A percentile compares a stretch with the other conserved stretches of the same genome.
phyloP scores from a whole-genome alignment of 2,329 filamentous ascomycete genomes.

The Colletotrichum navitas region DNA sequence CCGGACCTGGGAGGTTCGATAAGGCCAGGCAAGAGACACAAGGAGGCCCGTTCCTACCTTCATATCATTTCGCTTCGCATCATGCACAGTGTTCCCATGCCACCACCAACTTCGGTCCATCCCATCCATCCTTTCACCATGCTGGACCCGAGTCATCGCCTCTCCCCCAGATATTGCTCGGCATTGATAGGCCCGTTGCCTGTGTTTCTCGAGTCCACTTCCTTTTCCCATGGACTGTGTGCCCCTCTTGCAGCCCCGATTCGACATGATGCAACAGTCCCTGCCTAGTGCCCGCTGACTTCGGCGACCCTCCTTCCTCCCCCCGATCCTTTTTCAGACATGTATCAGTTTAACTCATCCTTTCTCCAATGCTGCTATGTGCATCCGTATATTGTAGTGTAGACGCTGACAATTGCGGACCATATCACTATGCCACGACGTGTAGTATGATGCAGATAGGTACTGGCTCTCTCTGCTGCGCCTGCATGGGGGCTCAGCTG shows the following conservation, averaged over 20 bases:
- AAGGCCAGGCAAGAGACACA: background rate
- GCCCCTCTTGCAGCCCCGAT: constrained; percentile 1
- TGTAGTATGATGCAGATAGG: too few relatives aligned
- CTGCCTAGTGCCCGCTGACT: background rate
- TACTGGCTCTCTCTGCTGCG: background rate
- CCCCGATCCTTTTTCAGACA: background rate
- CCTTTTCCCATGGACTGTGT: constrained; percentile 3
- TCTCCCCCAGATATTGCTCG: constrained; percentile 18
- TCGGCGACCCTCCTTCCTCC: constrained; percentile 1
- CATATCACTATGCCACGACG: too few relatives aligned
- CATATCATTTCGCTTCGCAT: background rate
- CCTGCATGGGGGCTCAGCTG: constrained; percentile 35
- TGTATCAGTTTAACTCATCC: background rate
- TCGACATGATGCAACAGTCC: constrained; percentile 13
- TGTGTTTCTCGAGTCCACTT: background rate
- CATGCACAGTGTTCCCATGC: too few relatives aligned
- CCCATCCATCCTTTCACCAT: background rate
- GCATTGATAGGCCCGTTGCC: constrained; percentile 1
- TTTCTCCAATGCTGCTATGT: background rate
- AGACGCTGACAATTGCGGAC: constrained; percentile 4
- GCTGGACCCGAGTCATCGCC: background rate
- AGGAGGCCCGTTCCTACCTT: background rate
- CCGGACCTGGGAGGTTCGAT: background rate
- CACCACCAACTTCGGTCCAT: too few relatives aligned
- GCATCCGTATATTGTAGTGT: too few relatives aligned